These are phyloP conservation scores for Hysterangium stoloniferum DNA, from an alignment of 768 basidiomycete genomes.

Conservation along the genomic window DNA sequence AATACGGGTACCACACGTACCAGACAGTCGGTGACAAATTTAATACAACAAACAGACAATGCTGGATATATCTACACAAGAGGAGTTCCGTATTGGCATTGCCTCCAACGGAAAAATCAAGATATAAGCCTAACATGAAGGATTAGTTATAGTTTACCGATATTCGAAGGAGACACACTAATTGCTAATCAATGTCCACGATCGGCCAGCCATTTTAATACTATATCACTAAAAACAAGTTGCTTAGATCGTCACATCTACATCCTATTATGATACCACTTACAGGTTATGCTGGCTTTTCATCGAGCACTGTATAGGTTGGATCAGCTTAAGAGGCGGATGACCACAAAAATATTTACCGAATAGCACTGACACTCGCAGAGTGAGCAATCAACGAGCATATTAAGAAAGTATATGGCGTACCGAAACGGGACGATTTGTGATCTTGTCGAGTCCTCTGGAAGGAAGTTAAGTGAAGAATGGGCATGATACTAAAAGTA, in stretches of 20 bases:
- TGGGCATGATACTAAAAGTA: neutral
- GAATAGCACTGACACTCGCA: conserved; percentile 59
- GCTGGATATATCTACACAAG: too few species aligned
- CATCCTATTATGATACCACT: conserved; percentile 20
- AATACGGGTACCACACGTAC: too few species aligned
- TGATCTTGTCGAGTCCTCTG: conserved; percentile 74
- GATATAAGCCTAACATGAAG: too few species aligned
- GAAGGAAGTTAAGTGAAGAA: neutral
- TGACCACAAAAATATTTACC: conserved; percentile 32
- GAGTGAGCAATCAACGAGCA: conserved; percentile 5
- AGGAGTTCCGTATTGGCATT: too few species aligned
- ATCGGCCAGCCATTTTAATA: conserved; percentile 79
- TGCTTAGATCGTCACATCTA: conserved; percentile 3
- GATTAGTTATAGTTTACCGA: too few species aligned
- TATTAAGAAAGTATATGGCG: conserved; percentile 25
- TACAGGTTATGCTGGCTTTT: conserved; percentile 92
- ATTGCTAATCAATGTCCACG: conserved; percentile 61
- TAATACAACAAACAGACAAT: conserved; percentile 8
- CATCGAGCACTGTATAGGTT: conserved; percentile 73
- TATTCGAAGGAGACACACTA: too few species aligned
- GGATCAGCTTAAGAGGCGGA: neutral
- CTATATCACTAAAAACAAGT: conserved; percentile 54
- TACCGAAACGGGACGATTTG: conserved; percentile 79
- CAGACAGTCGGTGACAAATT: too few species aligned
- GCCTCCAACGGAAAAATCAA: too few species aligned